These are phyloP conservation scores for Moesziomyces sp. DNA, from an alignment of 1,284 basidiomycete species.

Conservation along the genomic window DNA sequence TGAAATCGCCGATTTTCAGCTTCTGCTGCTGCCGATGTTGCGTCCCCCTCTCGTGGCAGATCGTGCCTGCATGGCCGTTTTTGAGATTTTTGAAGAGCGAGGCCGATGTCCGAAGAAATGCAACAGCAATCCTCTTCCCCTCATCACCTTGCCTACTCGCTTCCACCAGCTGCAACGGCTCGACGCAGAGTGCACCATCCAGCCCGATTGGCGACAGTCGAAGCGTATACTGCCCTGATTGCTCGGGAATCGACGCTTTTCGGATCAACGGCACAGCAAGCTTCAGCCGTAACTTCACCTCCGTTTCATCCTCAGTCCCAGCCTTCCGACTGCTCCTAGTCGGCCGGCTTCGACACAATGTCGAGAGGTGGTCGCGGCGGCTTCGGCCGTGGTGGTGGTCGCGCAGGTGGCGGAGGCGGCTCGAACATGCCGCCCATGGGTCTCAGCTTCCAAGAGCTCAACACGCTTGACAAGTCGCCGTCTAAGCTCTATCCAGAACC, in stretches of 20 bases:
- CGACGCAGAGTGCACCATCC: not conserved
- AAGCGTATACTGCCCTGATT: no score
- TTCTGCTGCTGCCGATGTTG: not conserved
- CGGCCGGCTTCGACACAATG: slow-evolving; percentile 4
- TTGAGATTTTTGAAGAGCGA: slow-evolving; percentile 4
- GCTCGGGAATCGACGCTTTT: no score
- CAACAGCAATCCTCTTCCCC: not conserved
- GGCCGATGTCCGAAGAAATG: not conserved
- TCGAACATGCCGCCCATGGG: slow-evolving; percentile 46
- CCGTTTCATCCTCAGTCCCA: no score
- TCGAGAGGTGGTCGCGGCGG: slow-evolving; percentile 46
- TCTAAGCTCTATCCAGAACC: slow-evolving; percentile 50
- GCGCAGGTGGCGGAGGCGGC: slow-evolving; percentile 21
- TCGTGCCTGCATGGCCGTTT: slow-evolving; percentile 2
- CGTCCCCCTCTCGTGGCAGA: not conserved
- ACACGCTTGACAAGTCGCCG: slow-evolving; percentile 50
- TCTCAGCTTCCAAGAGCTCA: slow-evolving; percentile 48
- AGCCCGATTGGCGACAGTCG: no score
- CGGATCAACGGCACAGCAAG: no score
- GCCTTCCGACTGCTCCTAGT: no score
- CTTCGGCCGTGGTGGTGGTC: slow-evolving; percentile 47
- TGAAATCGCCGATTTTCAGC: not conserved
- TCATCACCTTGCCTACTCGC: not conserved
- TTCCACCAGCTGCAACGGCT: not conserved
- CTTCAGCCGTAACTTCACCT: no score